Conservation (phyloP, 805 yeast genomes). For the Cyberlindnera mrakii region DNA sequence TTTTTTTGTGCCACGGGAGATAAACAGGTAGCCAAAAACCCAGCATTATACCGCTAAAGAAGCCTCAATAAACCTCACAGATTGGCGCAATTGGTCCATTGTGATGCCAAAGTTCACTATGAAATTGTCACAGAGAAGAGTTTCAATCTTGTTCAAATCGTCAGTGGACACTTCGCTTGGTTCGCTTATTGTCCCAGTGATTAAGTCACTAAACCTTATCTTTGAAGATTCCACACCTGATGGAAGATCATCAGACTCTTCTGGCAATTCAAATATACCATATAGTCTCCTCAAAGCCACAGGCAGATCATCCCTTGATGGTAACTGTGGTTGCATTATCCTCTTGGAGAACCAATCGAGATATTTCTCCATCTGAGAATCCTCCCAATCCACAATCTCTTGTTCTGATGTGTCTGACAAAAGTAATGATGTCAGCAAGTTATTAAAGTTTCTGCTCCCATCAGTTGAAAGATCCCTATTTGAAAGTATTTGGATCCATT, state of each 20-base stretch:
- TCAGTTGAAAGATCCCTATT: slow-evolving; percentile 7
- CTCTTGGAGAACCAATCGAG: slow-evolving; percentile 43
- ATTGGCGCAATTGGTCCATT: slow-evolving; percentile 1
- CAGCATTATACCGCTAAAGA: neutral
- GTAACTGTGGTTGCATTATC: slow-evolving; percentile 17
- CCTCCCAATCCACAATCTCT: slow-evolving; percentile 42
- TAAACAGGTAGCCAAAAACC: too few species aligned
- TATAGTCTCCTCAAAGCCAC: slow-evolving; percentile 19
- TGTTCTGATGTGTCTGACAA: slow-evolving; percentile 23
- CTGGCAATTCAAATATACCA: slow-evolving; percentile 19
- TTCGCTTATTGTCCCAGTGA: too few species aligned
- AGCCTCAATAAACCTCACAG: neutral
- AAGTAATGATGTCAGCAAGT: slow-evolving; percentile 6
- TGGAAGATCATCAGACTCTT: neutral
- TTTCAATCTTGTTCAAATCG: slow-evolving; percentile 6
- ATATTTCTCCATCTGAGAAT: slow-evolving; percentile 39
- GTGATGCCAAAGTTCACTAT: slow-evolving; percentile 13
- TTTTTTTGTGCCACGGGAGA: too few species aligned
- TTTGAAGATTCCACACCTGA: too few species aligned
- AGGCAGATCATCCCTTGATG: slow-evolving; percentile 20
- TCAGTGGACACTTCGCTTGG: neutral
- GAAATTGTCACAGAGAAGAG: slow-evolving; percentile 7
- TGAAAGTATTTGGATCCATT: slow-evolving; percentile 20
- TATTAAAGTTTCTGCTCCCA: slow-evolving; percentile 5
- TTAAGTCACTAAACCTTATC: too few species aligned